These are phyloP conservation scores for Furcasterigmium sp. DNA, from an alignment of 2,329 filamentous ascomycete genomes.

Conservation along the genomic window DNA sequence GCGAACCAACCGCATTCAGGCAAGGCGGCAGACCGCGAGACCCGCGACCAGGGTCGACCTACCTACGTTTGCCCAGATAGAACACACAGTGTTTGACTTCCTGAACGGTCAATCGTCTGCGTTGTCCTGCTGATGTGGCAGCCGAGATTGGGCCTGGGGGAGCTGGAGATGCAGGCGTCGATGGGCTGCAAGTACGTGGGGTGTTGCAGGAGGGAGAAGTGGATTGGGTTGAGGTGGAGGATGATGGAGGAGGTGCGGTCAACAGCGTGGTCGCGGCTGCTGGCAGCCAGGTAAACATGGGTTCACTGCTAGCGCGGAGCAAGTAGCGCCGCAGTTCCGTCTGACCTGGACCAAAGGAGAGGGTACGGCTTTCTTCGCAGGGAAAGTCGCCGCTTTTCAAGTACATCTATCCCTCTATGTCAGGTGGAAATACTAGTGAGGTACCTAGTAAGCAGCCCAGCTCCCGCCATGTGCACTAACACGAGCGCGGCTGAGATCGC, in stretches of 20 bases:
- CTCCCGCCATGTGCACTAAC: too few species aligned
- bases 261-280: slow-evolving; percentile 7
- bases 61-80: slow-evolving; percentile 2
- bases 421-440: too few species aligned
- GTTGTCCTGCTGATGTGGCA: slow-evolving; percentile 14
- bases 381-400: too few species aligned
- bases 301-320: neutral
- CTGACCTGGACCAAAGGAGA: too few species aligned
- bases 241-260: slow-evolving; percentile 14
- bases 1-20: slow-evolving; percentile 4
- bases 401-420: too few species aligned
- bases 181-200: slow-evolving; percentile 27
- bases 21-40: neutral
- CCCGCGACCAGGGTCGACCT: slow-evolving; percentile 3
- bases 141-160: slow-evolving; percentile 12
- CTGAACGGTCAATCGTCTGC: slow-evolving; percentile 7
- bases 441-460: too few species aligned
- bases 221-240: slow-evolving; percentile 4
- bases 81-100: slow-evolving; percentile 3
- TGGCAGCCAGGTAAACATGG: neutral
- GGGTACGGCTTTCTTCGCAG: too few species aligned
- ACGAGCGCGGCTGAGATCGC: neutral
- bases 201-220: slow-evolving; percentile 26
- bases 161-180: slow-evolving; percentile 15
- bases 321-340: too few species aligned